Base-by-base conservation (phyloP, 2,329 filamentous ascomycete species). In the Diaporthe citrichinensis region DNA sequence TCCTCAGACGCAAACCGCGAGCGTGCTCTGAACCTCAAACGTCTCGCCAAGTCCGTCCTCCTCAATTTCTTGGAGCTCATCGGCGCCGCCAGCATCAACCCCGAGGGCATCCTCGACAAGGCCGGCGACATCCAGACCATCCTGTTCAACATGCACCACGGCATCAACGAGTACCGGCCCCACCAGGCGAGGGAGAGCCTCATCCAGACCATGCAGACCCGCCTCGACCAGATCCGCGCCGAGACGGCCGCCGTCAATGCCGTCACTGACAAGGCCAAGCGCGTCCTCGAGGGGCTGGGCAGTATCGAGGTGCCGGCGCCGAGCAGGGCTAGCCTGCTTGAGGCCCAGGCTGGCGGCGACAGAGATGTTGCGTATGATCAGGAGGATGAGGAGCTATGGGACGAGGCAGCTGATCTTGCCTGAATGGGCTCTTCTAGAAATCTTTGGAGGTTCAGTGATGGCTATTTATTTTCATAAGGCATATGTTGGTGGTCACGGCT, bases 141-240 rank as follows among this genome's bases (percentile, higher is more conserved):
- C 39, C 93, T 98, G 78, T 92, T 96, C 83, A 98, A 98, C 83
- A 94, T 97, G 81, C 95, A 98, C 84, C 95, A 97, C 81, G 89
- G 98, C 72, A 92, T 98, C 78, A 99, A 99, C 83, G 93, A 98
- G 83, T 98, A 98, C 85, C 90, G 96, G 44, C 96, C 96, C 14
- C 96, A 98, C 82, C 96, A 98, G 85, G 95, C 96, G 34, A 87
- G 96, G 59, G 96, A 98, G 86, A 95, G 93, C 39, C 87, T 98
- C 75, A 98, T 98, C 44, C 85, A 93, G 78, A 90, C 96, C 87
- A 95, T 98, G 94, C 94, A 98, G 84, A 93, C 94, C 78, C 94
- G 96, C 80, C 85, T 98, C 41, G 92, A 94, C 79, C 89, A 88
- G 79, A 93, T 93, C 73, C 91, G 90, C 78, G 90, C 90, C 73